These are phyloP conservation scores for Kurtzmaniella natalensis DNA, from an alignment of 1,139 yeast genomes.

Conservation along the genomic window DNA sequence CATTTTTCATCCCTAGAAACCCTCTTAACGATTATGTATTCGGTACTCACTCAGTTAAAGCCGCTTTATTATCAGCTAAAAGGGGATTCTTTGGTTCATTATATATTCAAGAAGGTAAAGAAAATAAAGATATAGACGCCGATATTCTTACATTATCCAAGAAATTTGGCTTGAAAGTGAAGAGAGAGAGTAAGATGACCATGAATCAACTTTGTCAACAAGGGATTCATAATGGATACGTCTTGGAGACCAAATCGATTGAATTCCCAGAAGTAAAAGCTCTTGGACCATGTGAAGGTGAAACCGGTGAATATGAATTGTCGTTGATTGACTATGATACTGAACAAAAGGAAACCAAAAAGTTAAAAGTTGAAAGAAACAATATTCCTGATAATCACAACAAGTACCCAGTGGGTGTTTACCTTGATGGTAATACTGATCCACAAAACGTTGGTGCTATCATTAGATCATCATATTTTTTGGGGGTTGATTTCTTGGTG, in stretches of 20 bases:
- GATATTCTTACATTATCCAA: not conserved
- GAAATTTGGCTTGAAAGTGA: not conserved
- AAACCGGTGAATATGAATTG: conserved; percentile 23
- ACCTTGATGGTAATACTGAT: conserved; percentile 78
- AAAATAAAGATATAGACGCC: conserved; percentile 26
- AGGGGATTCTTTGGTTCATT: conserved; percentile 52
- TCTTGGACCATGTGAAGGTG: conserved; percentile 23
- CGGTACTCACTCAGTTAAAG: conserved; percentile 72
- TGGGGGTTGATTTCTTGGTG: conserved; percentile 81
- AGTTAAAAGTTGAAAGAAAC: conserved; percentile 15
- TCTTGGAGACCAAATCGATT: conserved; percentile 62
- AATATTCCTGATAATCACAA: conserved; percentile 3
- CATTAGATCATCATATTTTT: conserved; percentile 71
- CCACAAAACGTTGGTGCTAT: conserved; percentile 92
- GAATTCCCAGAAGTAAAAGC: conserved; percentile 37
- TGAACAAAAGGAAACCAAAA: not conserved
- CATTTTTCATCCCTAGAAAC: conserved; percentile 12
- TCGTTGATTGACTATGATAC: not conserved
- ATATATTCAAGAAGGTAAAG: conserved; percentile 35
- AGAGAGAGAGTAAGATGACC: not conserved
- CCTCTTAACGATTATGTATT: conserved; percentile 66
- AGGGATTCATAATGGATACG: conserved; percentile 82
- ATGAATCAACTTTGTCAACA: conserved; percentile 36
- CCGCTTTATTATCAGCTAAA: conserved; percentile 59
- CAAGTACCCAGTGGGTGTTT: conserved; percentile 65